phyloP scores from a whole-genome alignment of 768 basidiomycete genomes.

The Multifurca ochricompacta region DNA sequence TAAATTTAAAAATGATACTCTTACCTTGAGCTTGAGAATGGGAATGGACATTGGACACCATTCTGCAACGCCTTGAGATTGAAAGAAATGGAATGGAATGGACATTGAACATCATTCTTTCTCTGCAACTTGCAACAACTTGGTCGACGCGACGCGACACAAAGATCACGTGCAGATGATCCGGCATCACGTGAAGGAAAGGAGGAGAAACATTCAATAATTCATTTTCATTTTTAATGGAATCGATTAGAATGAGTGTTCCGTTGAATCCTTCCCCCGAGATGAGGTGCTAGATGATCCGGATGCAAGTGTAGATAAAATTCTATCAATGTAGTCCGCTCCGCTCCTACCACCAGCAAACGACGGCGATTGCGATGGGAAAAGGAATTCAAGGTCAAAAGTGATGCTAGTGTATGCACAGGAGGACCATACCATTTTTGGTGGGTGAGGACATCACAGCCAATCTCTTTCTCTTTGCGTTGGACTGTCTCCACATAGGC shows the following conservation, averaged over 20 bases:
- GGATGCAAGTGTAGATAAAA: conserved; percentile 74
- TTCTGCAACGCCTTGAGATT: not conserved
- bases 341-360: conserved; percentile 58
- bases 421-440: conserved; percentile 73
- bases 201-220: too few relatives aligned
- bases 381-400: not conserved
- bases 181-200: not conserved
- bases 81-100: too few relatives aligned
- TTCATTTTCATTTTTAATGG: too few relatives aligned
- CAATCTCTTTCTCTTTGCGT: conserved; percentile 79
- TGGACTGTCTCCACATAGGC: conserved; percentile 89
- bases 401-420: not conserved
- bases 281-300: conserved; percentile 85
- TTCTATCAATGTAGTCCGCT: conserved; percentile 84
- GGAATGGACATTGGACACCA: not conserved
- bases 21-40: not conserved
- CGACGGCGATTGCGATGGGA: too few relatives aligned
- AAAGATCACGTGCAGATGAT: not conserved
- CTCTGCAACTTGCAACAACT: too few relatives aligned
- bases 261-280: conserved; percentile 82
- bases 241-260: conserved; percentile 79
- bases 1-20: not conserved
- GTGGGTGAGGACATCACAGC: conserved; percentile 85
- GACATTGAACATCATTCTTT: not conserved
- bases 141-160: too few relatives aligned